phyloP scores from a whole-genome alignment of 2,329 filamentous ascomycete genomes.

The Xylariaceae sp. region DNA sequence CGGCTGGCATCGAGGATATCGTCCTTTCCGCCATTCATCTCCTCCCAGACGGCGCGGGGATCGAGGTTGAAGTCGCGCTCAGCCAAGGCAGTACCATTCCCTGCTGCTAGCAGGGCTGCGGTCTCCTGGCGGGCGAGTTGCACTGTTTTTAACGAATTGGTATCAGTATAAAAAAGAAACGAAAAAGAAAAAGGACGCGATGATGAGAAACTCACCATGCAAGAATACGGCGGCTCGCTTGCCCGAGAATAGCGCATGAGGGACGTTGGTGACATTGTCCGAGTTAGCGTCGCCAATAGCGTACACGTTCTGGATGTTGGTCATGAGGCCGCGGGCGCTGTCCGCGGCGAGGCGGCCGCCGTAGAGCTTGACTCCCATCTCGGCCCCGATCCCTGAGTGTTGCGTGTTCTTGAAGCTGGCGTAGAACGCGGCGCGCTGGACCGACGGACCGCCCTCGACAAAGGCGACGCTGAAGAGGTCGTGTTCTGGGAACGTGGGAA shows the following conservation, averaged over 20 bases:
- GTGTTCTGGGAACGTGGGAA: conserved; percentile 42
- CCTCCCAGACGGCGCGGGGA: conserved; percentile 40
- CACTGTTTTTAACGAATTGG: conserved; percentile 25
- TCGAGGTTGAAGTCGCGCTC: conserved; percentile 32
- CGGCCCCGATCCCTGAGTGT: conserved; percentile 39
- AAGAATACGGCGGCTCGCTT: conserved; percentile 53
- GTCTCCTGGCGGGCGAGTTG: conserved; percentile 38
- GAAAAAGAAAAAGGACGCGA: neutral
- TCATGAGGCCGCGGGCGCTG: conserved; percentile 38
- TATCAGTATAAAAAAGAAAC: neutral
- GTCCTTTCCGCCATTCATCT: conserved; percentile 37
- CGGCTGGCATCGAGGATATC: conserved; percentile 44
- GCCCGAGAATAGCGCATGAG: conserved; percentile 54
- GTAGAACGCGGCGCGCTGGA: conserved; percentile 48
- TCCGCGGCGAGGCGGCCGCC: conserved; percentile 41
- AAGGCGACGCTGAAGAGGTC: conserved; percentile 54
- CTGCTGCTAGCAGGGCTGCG: conserved; percentile 30
- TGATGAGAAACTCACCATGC: conserved; percentile 44
- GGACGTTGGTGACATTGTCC: conserved; percentile 55
- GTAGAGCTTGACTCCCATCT: conserved; percentile 42
- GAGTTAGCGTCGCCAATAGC: conserved; percentile 56
- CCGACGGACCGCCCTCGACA: conserved; percentile 30
- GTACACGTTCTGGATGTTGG: conserved; percentile 50
- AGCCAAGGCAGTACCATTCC: conserved; percentile 24
- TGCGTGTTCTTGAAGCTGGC: conserved; percentile 44